Evolutionary conservation across 148 eudicot genomes (phyloP).

Genomic region (Oxyria digyna): DNA sequence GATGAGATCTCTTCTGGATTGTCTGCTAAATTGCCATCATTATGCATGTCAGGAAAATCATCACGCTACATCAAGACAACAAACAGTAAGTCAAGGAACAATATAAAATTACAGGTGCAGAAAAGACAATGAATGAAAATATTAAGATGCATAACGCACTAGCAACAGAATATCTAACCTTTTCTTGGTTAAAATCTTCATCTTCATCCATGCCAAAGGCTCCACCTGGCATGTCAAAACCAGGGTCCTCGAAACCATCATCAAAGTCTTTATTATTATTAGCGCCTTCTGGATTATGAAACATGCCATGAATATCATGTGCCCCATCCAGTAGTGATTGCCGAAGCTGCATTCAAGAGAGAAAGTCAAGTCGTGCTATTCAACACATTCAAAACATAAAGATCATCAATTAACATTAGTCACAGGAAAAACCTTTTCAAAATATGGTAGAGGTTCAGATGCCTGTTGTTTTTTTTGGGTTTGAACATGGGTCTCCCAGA

Average conservation of each 20-base stretch:
- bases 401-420: neutral
- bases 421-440: conserved; percentile 52
- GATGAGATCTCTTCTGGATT: conserved; percentile 35
- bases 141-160: neutral
- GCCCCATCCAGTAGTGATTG: conserved; percentile 49
- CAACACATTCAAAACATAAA: neutral
- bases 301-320: conserved; percentile 22
- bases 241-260: conserved; percentile 50
- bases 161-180: conserved; percentile 28
- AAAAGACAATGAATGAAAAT: neutral
- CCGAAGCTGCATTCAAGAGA: conserved; percentile 47
- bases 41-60: conserved; percentile 27
- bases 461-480: conserved; percentile 22
- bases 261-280: conserved; percentile 29
- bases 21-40: conserved; percentile 19
- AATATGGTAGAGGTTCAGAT: conserved; percentile 41
- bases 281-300: conserved; percentile 21
- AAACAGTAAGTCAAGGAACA: conserved; percentile 10
- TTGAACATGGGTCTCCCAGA: conserved; percentile 42
- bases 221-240: conserved; percentile 66
- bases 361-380: neutral
- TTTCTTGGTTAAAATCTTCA: conserved; percentile 25
- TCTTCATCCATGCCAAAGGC: conserved; percentile 37
- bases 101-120: neutral
- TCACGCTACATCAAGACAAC: conserved; percentile 36